Conservation (phyloP, 257 asterid genomes). For the Nicotiana paniculata region DNA sequence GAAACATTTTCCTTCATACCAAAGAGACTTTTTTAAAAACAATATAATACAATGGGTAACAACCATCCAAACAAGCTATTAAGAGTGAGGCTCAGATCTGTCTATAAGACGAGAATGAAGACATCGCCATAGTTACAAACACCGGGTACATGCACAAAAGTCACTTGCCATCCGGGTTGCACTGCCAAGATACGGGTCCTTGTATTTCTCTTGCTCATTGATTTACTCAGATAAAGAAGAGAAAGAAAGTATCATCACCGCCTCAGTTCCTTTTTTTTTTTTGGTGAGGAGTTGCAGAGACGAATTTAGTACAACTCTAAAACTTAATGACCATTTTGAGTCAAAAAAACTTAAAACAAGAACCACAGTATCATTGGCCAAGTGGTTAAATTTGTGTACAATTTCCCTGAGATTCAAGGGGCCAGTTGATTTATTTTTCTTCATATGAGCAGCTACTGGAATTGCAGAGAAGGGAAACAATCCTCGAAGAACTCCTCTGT, state of each 20-base stretch:
- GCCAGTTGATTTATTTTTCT: neutral
- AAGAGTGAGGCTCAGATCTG: neutral
- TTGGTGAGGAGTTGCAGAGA: neutral
- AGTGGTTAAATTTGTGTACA: neutral
- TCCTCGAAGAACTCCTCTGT: neutral
- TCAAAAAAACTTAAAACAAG: neutral
- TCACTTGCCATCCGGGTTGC: neutral
- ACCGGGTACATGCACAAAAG: neutral
- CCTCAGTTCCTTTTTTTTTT: neutral
- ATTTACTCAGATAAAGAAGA: neutral
- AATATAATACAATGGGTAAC: too few species aligned
- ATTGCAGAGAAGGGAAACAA: constrained; percentile 18
- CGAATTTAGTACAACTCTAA: neutral
- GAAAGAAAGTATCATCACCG: neutral
- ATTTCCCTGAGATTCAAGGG: neutral
- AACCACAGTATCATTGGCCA: neutral
- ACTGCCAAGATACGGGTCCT: neutral
- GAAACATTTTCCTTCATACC: neutral
- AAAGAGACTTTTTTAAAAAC: neutral
- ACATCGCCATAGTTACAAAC: constrained; percentile 6
- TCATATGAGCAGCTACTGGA: neutral
- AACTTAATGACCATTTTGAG: neutral
- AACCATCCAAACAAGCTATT: too few species aligned
- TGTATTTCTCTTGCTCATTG: neutral
- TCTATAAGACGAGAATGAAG: neutral